Percentiles rank a stretch among this genome's conserved stretches.
Conservation (phyloP, 805 yeast species). For the Trichomonascus vanleenenianus region DNA sequence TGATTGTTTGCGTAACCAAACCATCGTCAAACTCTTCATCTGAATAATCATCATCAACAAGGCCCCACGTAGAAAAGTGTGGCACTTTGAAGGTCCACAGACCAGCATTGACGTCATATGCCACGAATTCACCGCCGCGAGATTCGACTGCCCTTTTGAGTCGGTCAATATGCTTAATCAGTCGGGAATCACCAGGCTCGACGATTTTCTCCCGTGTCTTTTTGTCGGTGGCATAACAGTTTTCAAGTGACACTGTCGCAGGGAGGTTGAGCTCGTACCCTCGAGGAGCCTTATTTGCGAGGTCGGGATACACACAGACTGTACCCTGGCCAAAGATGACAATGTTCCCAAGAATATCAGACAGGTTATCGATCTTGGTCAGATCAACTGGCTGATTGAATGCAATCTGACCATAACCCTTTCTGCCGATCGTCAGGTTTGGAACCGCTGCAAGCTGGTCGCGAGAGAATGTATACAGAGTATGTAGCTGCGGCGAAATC, state of each 20-base stretch:
- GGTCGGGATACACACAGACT: conserved; percentile 66
- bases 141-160: conserved; percentile 41
- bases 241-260: conserved; percentile 62
- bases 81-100: conserved; percentile 75
- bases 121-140: conserved; percentile 70
- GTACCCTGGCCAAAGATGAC: conserved; percentile 53
- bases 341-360: conserved; percentile 55
- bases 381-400: conserved; percentile 73
- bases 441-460: conserved; percentile 51
- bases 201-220: conserved; percentile 54
- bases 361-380: conserved; percentile 49
- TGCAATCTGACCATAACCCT: conserved; percentile 60
- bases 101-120: conserved; percentile 69
- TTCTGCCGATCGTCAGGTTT: conserved; percentile 65
- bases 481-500: conserved; percentile 64
- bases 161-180: conserved; percentile 37
- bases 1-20: background rate
- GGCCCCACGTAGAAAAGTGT: conserved; percentile 94
- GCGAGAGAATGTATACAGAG: conserved; percentile 46
- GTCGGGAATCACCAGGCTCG: conserved; percentile 63
- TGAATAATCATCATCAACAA: conserved; percentile 29
- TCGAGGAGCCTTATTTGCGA: conserved; percentile 41
- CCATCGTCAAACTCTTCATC: conserved; percentile 57
- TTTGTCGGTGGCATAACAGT: conserved; percentile 65
- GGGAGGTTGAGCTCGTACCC: conserved; percentile 78